Percentiles rank a stretch among this genome's conserved stretches.
phyloP scores from a whole-genome alignment of 768 basidiomycete genomes.

The Chalciporus pseudorubinellus region DNA sequence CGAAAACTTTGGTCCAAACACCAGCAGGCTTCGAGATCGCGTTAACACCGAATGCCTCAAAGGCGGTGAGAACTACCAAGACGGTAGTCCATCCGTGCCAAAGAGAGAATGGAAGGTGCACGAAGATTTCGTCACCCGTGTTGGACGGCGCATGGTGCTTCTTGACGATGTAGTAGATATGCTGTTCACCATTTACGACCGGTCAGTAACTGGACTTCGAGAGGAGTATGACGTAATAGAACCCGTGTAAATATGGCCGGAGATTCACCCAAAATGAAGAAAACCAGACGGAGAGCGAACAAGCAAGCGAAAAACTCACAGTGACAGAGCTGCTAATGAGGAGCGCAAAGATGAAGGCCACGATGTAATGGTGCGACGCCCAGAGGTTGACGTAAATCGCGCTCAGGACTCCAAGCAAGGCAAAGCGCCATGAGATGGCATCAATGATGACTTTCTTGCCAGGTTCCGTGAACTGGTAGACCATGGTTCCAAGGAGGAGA shows the following conservation, averaged over 20 bases:
- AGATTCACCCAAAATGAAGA: constrained; percentile 10
- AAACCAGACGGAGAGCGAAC: constrained; percentile 9
- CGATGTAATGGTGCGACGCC: constrained; percentile 71
- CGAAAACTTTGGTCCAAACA: constrained; percentile 92
- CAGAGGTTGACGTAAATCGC: constrained; percentile 87
- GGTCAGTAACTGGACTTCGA: constrained; percentile 15
- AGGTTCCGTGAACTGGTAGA: constrained; percentile 81
- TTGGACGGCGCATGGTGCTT: constrained; percentile 70
- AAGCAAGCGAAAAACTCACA: constrained; percentile 25
- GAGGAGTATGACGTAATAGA: constrained; percentile 2
- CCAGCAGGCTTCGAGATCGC: constrained; percentile 63
- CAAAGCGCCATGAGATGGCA: constrained; percentile 89
- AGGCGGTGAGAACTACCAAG: constrained; percentile 75
- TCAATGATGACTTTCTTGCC: constrained; percentile 83
- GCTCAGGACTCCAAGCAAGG: constrained; percentile 83
- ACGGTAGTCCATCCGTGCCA: constrained; percentile 94
- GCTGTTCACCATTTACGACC: constrained; percentile 37
- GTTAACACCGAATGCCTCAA: constrained; percentile 87
- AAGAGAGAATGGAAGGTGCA: constrained; percentile 95
- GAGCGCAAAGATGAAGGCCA: constrained; percentile 85
- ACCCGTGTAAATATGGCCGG: constrained; percentile 1
- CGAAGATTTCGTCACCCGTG: constrained; percentile 76
- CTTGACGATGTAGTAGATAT: constrained; percentile 95
- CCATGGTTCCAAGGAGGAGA: constrained; percentile 84
- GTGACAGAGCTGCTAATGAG: constrained; percentile 77